Percentiles rank a stretch among this genome's conserved stretches.
phyloP scores from a whole-genome alignment of 768 basidiomycete genomes.

The Strobilomyces dryophilus region DNA sequence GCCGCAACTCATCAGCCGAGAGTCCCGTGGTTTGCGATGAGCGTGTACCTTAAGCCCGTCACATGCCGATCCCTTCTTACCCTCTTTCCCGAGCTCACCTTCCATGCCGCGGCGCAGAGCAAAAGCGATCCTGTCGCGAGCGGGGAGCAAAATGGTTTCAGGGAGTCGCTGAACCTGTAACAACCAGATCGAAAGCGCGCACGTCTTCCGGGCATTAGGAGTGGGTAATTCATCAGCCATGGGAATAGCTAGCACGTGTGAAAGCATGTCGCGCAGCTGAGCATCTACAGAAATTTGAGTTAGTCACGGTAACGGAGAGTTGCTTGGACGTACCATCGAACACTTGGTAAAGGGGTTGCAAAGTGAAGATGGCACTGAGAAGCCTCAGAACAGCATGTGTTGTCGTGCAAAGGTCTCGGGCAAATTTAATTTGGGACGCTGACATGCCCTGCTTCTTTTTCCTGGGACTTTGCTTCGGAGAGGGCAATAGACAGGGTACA shows the following conservation, averaged over 20 bases:
- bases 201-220: conserved; percentile 84
- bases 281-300: conserved; percentile 38
- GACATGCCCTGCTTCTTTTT: conserved; percentile 61
- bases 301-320: neutral
- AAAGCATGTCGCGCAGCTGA: conserved; percentile 57
- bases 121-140: conserved; percentile 63
- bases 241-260: conserved; percentile 67
- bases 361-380: conserved; percentile 55
- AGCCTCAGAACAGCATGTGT: conserved; percentile 68
- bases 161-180: conserved; percentile 71
- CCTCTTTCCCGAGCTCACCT: conserved; percentile 83
- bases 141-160: conserved; percentile 52
- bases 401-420: conserved; percentile 73
- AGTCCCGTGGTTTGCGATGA: conserved; percentile 2
- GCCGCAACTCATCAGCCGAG: conserved; percentile 9
- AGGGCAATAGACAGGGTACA: conserved; percentile 46
- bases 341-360: conserved; percentile 53
- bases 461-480: conserved; percentile 62
- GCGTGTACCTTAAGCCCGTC: conserved; percentile 70
- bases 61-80: conserved; percentile 77
- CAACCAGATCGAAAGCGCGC: conserved; percentile 70
- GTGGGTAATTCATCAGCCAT: conserved; percentile 67
- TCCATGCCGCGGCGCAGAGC: conserved; percentile 74
- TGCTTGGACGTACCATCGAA: conserved; percentile 53
- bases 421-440: conserved; percentile 73